Percentiles rank a stretch among this genome's conserved stretches.
These are phyloP conservation scores for Calonectria fujianensis DNA, from an alignment of 2,329 filamentous ascomycete genomes.

Conservation along the genomic window DNA sequence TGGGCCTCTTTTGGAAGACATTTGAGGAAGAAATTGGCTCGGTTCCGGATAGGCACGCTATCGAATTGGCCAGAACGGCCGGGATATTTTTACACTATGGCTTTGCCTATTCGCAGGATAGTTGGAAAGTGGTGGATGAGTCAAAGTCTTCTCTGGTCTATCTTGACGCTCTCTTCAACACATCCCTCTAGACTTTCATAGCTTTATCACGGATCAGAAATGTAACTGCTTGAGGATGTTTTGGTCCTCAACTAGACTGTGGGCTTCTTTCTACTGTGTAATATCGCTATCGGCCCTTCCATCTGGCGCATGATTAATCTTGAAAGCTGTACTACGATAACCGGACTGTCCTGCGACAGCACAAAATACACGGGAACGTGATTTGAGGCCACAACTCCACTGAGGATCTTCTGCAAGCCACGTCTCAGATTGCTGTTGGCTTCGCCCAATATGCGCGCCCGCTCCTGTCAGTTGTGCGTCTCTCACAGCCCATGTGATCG, in stretches of 20 bases:
- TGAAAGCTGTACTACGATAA: neutral
- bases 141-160: neutral
- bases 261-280: neutral
- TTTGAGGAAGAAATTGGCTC: constrained; percentile 7
- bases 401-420: neutral
- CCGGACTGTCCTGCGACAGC: neutral
- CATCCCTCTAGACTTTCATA: neutral
- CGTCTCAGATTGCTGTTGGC: neutral
- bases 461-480: neutral
- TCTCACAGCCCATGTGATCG: neutral
- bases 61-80: constrained; percentile 3
- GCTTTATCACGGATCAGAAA: neutral
- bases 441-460: neutral
- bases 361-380: neutral
- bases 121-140: neutral
- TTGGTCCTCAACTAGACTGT: neutral
- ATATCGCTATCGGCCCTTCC: neutral
- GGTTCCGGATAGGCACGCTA: neutral
- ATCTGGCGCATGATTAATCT: neutral
- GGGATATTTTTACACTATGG: constrained; percentile 15
- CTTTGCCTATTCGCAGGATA: neutral
- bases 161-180: neutral
- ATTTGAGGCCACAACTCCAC: neutral
- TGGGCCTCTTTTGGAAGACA: constrained; percentile 27
- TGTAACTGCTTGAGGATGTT: neutral